Evolutionary conservation across 1,284 basidiomycete genomes (phyloP).

Genomic region (Peniophora sp.): DNA sequence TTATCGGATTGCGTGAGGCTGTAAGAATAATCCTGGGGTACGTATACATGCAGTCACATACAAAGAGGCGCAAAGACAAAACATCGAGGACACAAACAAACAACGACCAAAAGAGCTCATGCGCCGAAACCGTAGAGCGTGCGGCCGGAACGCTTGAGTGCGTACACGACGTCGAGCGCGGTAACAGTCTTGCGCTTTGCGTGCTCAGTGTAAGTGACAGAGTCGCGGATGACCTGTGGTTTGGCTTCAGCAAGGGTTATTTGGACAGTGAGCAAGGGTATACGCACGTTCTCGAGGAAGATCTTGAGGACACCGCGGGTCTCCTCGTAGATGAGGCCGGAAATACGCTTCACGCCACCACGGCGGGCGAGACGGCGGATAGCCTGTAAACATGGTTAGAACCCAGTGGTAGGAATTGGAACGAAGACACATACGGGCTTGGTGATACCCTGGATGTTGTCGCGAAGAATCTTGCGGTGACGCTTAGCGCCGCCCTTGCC

Average conservation of each 20-base stretch:
- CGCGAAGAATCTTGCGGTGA: slow-evolving; percentile 66
- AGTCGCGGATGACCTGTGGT: slow-evolving; percentile 63
- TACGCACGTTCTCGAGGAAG: slow-evolving; percentile 46
- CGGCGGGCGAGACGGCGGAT: slow-evolving; percentile 82
- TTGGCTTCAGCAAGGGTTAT: background rate
- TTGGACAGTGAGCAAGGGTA: background rate
- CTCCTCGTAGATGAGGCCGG: slow-evolving; percentile 77
- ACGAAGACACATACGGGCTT: slow-evolving; percentile 29
- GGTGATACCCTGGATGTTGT: slow-evolving; percentile 70
- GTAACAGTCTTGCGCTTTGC: slow-evolving; percentile 85
- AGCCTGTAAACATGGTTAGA: slow-evolving; percentile 31
- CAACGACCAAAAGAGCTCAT: slow-evolving; percentile 15
- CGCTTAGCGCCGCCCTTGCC: slow-evolving; percentile 71
- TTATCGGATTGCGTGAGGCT: background rate
- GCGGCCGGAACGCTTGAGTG: slow-evolving; percentile 74
- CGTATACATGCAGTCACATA: background rate
- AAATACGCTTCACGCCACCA: slow-evolving; percentile 82
- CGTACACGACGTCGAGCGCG: slow-evolving; percentile 75
- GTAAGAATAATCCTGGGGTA: background rate
- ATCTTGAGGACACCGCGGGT: slow-evolving; percentile 81
- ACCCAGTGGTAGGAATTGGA: slow-evolving; percentile 23
- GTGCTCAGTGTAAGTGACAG: slow-evolving; percentile 83
- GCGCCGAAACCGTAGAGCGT: slow-evolving; percentile 66
- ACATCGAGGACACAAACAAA: background rate
- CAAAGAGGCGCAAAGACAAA: slow-evolving; percentile 5